A percentile compares a stretch with the other conserved stretches of the same genome.
phyloP scores from a whole-genome alignment of 345 rosid species.

The Ceriops decandra region DNA sequence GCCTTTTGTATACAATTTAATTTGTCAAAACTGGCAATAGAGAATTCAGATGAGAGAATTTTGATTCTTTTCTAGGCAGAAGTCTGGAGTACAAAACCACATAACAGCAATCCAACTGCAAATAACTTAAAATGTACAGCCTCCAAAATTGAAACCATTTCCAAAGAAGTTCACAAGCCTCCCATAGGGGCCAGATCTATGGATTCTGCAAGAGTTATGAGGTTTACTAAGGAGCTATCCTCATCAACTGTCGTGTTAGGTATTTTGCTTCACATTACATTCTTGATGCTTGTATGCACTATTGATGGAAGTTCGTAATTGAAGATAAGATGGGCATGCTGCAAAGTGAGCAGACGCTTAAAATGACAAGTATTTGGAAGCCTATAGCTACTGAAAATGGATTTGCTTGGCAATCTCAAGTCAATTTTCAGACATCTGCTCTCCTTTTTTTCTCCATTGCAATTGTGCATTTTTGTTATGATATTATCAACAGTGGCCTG shows the following conservation, averaged over 20 bases:
- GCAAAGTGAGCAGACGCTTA: no score
- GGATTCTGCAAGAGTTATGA: conserved; percentile 79
- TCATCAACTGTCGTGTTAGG: conserved; percentile 75
- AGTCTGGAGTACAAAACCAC: conserved; percentile 21
- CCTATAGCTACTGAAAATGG: no score
- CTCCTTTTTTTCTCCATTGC: no score
- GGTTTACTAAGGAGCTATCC: conserved; percentile 78
- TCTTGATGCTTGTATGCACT: no score
- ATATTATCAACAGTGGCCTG: background rate
- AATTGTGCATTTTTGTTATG: no score
- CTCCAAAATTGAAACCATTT: conserved; percentile 39
- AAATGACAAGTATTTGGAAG: no score
- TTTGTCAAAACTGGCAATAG: background rate
- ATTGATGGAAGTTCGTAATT: no score
- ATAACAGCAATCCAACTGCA: conserved; percentile 30
- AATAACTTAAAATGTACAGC: conserved; percentile 45
- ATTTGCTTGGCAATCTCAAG: no score
- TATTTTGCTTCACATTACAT: conserved; percentile 18
- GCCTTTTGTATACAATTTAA: background rate
- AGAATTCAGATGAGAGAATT: conserved; percentile 1
- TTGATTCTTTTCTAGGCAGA: conserved; percentile 45
- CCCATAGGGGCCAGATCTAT: conserved; percentile 74
- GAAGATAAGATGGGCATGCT: no score
- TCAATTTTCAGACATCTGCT: no score
- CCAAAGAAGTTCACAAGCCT: conserved; percentile 50